A percentile compares a stretch with the other conserved stretches of the same genome.
Evolutionary conservation across 2,329 filamentous ascomycete species (phyloP).

Genomic region (Aspergillus hiratsukae): DNA sequence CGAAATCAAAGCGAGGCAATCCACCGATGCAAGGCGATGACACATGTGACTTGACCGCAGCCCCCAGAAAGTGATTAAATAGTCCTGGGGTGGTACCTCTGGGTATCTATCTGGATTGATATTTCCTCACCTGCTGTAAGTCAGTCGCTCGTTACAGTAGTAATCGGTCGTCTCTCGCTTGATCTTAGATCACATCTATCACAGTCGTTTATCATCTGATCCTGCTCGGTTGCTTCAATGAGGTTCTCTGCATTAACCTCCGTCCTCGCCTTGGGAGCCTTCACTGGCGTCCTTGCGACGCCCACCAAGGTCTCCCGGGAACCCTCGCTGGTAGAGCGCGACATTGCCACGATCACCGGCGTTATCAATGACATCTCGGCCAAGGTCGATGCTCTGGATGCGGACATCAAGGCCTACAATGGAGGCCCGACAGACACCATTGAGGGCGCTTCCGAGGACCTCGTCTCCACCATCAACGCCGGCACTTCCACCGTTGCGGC

Average conservation of each 20-base stretch:
- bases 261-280: slow-evolving; percentile 9
- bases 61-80: not conserved
- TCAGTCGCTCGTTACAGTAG: not conserved
- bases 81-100: not conserved
- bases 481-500: slow-evolving; percentile 16
- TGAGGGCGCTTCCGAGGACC: slow-evolving; percentile 10
- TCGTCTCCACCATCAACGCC: slow-evolving; percentile 16
- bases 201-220: not conserved
- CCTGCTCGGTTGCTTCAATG: not conserved
- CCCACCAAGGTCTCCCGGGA: slow-evolving; percentile 6
- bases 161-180: not conserved
- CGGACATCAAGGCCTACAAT: slow-evolving; percentile 17
- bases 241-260: not conserved
- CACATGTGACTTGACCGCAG: not conserved
- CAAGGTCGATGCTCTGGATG: slow-evolving; percentile 14
- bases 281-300: slow-evolving; percentile 8
- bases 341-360: slow-evolving; percentile 10
- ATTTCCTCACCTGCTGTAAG: not conserved
- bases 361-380: slow-evolving; percentile 10
- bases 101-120: not conserved
- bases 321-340: slow-evolving; percentile 10
- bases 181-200: not conserved
- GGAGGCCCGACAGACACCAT: slow-evolving; percentile 14
- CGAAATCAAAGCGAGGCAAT: not conserved
- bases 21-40: not conserved